phyloP scores from a whole-genome alignment of 768 basidiomycete species.

The Mycena epipterygia region DNA sequence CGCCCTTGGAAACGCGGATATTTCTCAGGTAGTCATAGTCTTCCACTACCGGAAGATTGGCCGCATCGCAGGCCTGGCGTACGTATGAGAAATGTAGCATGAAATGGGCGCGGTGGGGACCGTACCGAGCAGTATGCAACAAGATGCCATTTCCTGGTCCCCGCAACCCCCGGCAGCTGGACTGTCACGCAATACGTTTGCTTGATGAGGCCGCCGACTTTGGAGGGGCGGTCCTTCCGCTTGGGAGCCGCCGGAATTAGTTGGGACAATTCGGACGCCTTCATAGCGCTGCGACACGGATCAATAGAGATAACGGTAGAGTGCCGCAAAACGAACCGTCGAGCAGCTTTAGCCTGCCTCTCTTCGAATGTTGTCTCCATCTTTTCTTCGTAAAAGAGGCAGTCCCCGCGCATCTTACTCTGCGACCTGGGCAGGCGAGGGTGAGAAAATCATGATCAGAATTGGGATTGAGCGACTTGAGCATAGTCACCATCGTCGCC shows the following conservation, averaged over 20 bases:
- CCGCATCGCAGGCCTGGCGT: conserved; percentile 49
- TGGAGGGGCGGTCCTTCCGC: conserved; percentile 70
- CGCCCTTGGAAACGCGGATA: conserved; percentile 62
- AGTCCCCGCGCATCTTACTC: conserved; percentile 76
- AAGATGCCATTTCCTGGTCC: conserved; percentile 71
- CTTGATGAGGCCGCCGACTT: conserved; percentile 72
- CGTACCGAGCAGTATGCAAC: conserved; percentile 70
- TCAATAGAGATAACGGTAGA: background rate
- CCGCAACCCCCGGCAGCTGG: conserved; percentile 56
- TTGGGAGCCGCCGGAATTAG: conserved; percentile 60
- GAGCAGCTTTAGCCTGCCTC: conserved; percentile 68
- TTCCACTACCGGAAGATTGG: conserved; percentile 64
- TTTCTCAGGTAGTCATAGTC: conserved; percentile 65
- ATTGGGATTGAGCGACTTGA: background rate
- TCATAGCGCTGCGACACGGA: conserved; percentile 54
- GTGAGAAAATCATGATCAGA: background rate
- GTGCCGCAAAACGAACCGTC: conserved; percentile 56
- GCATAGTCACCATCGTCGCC: conserved; percentile 64
- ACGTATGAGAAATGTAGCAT: background rate
- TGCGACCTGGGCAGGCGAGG: conserved; percentile 69
- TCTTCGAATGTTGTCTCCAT: conserved; percentile 71
- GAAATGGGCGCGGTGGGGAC: conserved; percentile 2
- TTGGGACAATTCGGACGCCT: conserved; percentile 60
- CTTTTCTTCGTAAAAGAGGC: conserved; percentile 76
- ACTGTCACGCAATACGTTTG: conserved; percentile 75